These are phyloP conservation scores for Nicotiana benthamiana DNA, from an alignment of 257 asterid genomes.

Conservation along the genomic window DNA sequence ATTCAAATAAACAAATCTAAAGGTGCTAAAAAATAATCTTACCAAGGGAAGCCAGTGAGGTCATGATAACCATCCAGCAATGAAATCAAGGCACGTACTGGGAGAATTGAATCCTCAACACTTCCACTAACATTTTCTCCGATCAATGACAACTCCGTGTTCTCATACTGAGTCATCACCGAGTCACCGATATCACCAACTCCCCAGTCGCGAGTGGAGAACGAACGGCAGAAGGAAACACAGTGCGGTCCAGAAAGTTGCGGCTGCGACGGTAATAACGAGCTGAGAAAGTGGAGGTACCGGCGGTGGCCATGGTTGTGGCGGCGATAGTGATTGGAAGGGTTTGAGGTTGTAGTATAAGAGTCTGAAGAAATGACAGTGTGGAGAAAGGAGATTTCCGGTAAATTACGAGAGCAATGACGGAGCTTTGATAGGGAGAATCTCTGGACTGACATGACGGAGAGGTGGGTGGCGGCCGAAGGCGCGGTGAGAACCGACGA, in stretches of 20 bases:
- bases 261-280: not conserved
- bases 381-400: not conserved
- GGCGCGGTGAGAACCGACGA: not conserved
- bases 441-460: not conserved
- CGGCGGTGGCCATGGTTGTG: not conserved
- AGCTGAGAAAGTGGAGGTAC: not conserved
- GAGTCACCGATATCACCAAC: not conserved
- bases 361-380: not conserved
- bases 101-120: slow-evolving; percentile 21
- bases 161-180: slow-evolving; percentile 5
- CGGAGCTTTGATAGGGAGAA: slow-evolving; percentile 14
- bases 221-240: slow-evolving; percentile 12
- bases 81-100: slow-evolving; percentile 25
- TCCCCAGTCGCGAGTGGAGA: slow-evolving; percentile 16
- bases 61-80: slow-evolving; percentile 32
- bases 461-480: not conserved
- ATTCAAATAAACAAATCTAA: not conserved
- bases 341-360: not conserved
- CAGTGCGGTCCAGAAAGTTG: not conserved
- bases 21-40: not conserved
- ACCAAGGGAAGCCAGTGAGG: slow-evolving; percentile 38
- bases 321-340: not conserved
- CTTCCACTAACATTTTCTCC: not conserved
- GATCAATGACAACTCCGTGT: not conserved
- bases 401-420: slow-evolving; percentile 4